These are phyloP conservation scores for Cercospora sp. DNA, from an alignment of 2,329 filamentous ascomycete genomes.

Conservation along the genomic window DNA sequence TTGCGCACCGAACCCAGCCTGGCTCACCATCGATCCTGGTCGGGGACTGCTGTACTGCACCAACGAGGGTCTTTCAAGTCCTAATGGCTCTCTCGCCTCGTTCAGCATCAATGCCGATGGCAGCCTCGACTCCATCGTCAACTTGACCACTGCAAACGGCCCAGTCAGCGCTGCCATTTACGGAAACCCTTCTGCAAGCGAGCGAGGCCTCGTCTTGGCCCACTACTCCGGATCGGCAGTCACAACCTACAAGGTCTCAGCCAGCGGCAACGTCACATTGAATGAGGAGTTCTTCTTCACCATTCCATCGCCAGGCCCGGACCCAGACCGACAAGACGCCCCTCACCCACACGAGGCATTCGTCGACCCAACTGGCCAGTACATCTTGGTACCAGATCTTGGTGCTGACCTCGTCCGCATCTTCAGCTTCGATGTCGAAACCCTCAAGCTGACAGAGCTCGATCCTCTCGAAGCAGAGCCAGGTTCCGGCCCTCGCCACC, in stretches of 20 bases:
- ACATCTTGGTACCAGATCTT: conserved; percentile 42
- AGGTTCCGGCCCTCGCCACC: conserved; percentile 42
- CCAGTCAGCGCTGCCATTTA: conserved; percentile 47
- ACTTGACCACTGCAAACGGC: conserved; percentile 40
- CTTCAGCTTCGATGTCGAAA: conserved; percentile 33
- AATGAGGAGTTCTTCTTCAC: conserved; percentile 37
- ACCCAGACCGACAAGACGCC: conserved; percentile 37
- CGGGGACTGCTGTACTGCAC: conserved; percentile 59
- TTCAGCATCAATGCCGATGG: conserved; percentile 44
- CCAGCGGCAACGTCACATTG: conserved; percentile 46
- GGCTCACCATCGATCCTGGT: conserved; percentile 58
- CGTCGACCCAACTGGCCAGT: conserved; percentile 42
- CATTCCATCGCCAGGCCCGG: conserved; percentile 33
- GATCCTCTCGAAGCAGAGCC: conserved; percentile 31
- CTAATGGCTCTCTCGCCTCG: conserved; percentile 53
- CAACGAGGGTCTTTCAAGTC: conserved; percentile 55
- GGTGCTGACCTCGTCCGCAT: conserved; percentile 42
- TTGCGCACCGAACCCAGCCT: conserved; percentile 59
- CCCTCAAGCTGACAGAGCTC: conserved; percentile 31
- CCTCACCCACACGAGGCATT: conserved; percentile 42
- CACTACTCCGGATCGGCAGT: conserved; percentile 46
- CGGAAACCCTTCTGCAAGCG: conserved; percentile 37
- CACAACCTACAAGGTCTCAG: conserved; percentile 52
- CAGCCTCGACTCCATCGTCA: conserved; percentile 40
- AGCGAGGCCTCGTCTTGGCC: conserved; percentile 44